A percentile compares a stretch with the other conserved stretches of the same genome.
phyloP scores from a whole-genome alignment of 805 yeast genomes.

The Suhomyces sp. region DNA sequence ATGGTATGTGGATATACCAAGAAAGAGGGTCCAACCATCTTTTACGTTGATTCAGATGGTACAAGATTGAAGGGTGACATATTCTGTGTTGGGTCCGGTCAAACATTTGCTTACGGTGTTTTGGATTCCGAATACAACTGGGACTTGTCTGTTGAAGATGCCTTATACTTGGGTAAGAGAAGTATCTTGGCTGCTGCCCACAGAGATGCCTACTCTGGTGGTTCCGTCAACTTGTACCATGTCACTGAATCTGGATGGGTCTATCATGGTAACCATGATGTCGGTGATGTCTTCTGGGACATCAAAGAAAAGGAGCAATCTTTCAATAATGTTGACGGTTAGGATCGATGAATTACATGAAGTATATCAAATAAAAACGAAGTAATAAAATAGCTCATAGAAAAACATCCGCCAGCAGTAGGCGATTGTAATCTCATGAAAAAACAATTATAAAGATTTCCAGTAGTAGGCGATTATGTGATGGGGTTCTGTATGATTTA shows the following conservation, averaged over 20 bases:
- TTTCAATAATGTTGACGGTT: conserved; percentile 73
- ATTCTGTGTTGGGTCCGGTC: conserved; percentile 98
- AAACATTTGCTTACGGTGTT: conserved; percentile 98
- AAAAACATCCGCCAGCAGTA: no score
- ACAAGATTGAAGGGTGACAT: conserved; percentile 91
- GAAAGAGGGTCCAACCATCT: conserved; percentile 92
- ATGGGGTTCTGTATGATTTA: no score
- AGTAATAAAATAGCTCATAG: neutral
- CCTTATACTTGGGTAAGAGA: conserved; percentile 89
- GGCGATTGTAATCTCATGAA: no score
- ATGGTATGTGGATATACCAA: conserved; percentile 97
- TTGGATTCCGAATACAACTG: conserved; percentile 87
- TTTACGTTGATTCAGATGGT: conserved; percentile 96
- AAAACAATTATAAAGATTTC: neutral
- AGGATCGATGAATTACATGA: conserved; percentile 7
- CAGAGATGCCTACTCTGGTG: conserved; percentile 98
- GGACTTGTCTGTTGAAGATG: conserved; percentile 92
- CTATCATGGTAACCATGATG: conserved; percentile 93
- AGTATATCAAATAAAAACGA: neutral
- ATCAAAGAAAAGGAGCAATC: conserved; percentile 84
- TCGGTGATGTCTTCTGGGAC: conserved; percentile 88
- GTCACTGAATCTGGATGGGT: conserved; percentile 93
- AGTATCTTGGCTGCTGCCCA: conserved; percentile 96
- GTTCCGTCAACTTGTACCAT: conserved; percentile 89
- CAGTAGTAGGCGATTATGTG: neutral